phyloP scores from a whole-genome alignment of 2,329 filamentous ascomycete species.

The Diplodia mutila region DNA sequence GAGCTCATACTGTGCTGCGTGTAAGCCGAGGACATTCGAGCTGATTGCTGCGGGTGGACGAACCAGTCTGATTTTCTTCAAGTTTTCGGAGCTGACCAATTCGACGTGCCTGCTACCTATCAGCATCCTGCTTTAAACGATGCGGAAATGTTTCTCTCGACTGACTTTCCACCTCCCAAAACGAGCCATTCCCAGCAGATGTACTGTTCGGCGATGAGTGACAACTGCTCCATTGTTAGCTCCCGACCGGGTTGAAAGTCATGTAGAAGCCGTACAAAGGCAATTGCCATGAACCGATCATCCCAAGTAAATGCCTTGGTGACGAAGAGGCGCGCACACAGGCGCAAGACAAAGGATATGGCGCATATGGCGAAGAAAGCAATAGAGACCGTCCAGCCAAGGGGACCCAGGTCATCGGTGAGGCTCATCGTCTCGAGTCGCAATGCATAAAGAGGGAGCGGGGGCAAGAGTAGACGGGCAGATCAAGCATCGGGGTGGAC shows the following conservation, averaged over 20 bases:
- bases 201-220: background rate
- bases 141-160: background rate
- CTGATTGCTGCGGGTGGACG: background rate
- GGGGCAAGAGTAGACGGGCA: background rate
- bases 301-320: slow-evolving; percentile 9
- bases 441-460: background rate
- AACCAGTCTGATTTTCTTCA: slow-evolving; percentile 2
- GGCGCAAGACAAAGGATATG: background rate
- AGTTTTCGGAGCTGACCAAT: background rate
- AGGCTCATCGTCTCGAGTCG: background rate
- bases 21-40: background rate
- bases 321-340: slow-evolving; percentile 14
- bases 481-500: background rate
- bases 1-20: slow-evolving; percentile 1
- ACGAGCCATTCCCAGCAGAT: slow-evolving; percentile 11
- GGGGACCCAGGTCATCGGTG: slow-evolving; percentile 5
- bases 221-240: background rate
- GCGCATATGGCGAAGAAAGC: slow-evolving; percentile 6
- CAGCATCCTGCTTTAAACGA: background rate
- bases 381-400: slow-evolving; percentile 6
- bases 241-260: fast-evolving
- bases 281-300: slow-evolving; percentile 19
- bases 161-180: slow-evolving; percentile 9
- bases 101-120: background rate
- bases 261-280: background rate